Conservation (phyloP, 129 eudicot species). For the Flaveria linearis region DNA sequence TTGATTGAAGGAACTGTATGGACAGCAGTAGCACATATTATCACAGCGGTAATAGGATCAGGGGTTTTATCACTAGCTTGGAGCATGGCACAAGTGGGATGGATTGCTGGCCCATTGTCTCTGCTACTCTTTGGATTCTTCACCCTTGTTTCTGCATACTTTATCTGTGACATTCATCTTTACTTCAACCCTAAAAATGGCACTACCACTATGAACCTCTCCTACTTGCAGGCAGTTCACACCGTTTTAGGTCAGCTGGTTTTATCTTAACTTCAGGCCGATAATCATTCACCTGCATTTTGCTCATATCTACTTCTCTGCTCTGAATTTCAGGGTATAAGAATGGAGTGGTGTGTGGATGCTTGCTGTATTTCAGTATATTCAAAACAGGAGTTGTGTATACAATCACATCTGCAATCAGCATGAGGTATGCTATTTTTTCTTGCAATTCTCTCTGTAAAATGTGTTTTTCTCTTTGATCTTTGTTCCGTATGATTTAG, state of each 20-base stretch:
- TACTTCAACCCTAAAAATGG: slow-evolving; percentile 56
- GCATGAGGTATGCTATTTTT: slow-evolving; percentile 57
- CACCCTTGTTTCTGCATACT: slow-evolving; percentile 54
- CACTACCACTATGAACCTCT: slow-evolving; percentile 46
- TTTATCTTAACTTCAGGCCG: not conserved
- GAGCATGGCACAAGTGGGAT: slow-evolving; percentile 84
- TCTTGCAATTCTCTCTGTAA: slow-evolving; percentile 10
- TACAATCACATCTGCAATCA: slow-evolving; percentile 63
- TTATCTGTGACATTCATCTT: slow-evolving; percentile 57
- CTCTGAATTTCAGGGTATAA: slow-evolving; percentile 54
- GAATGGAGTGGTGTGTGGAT: slow-evolving; percentile 54
- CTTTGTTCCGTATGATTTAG: not conserved
- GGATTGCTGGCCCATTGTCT: slow-evolving; percentile 82
- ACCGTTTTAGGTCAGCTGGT: slow-evolving; percentile 53
- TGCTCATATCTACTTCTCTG: not conserved
- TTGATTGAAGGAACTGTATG: slow-evolving; percentile 29
- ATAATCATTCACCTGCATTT: slow-evolving; percentile 11
- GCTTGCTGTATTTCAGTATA: slow-evolving; percentile 54
- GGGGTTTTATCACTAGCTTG: slow-evolving; percentile 90
- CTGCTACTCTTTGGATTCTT: slow-evolving; percentile 54
- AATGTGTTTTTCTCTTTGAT: not conserved
- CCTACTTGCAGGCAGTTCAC: slow-evolving; percentile 66
- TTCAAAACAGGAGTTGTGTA: slow-evolving; percentile 70
- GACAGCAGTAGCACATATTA: slow-evolving; percentile 88
- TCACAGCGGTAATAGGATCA: slow-evolving; percentile 85